Evolutionary conservation across 495 filamentous ascomycete genomes (phyloP).

Genomic region (Apodospora peruviana): DNA sequence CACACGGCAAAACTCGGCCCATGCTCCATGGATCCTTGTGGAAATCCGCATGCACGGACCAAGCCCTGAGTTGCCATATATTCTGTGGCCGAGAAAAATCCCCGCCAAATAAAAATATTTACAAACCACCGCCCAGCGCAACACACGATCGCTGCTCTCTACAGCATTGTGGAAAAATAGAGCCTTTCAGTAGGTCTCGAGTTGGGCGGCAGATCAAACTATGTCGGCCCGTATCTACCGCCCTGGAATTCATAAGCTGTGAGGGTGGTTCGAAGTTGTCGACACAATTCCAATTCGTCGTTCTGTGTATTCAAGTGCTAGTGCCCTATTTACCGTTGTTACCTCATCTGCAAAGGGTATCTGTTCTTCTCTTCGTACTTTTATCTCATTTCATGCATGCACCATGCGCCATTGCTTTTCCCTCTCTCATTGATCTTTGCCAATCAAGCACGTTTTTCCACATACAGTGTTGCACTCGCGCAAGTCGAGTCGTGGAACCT

Average conservation of each 20-base stretch:
- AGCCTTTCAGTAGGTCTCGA: constrained; percentile 69
- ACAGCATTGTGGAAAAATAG: constrained; percentile 36
- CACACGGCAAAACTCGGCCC: constrained; percentile 17
- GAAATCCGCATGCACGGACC: constrained; percentile 9
- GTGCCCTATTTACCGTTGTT: not conserved
- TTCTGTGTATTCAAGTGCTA: no score
- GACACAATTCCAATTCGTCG: constrained; percentile 28
- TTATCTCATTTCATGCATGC: not conserved
- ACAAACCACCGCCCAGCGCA: constrained; percentile 49
- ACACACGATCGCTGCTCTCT: constrained; percentile 32
- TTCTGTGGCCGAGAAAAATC: no score
- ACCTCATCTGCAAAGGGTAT: not conserved
- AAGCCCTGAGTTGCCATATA: not conserved
- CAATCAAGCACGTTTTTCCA: not conserved
- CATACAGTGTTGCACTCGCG: no score
- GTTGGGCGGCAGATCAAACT: constrained; percentile 64
- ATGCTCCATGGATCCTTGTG: not conserved
- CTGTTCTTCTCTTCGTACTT: no score
- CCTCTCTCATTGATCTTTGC: not conserved
- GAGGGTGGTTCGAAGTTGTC: constrained; percentile 68
- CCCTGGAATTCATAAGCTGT: constrained; percentile 75
- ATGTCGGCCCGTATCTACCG: constrained; percentile 90
- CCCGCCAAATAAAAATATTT: constrained; percentile 16
- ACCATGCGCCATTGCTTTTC: not conserved
- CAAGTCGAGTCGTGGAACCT: no score